Percentiles rank a stretch among this genome's conserved stretches.
These are phyloP conservation scores for Ceratobasidium sp. DNA, from an alignment of 1,284 basidiomycete genomes.

Conservation along the genomic window DNA sequence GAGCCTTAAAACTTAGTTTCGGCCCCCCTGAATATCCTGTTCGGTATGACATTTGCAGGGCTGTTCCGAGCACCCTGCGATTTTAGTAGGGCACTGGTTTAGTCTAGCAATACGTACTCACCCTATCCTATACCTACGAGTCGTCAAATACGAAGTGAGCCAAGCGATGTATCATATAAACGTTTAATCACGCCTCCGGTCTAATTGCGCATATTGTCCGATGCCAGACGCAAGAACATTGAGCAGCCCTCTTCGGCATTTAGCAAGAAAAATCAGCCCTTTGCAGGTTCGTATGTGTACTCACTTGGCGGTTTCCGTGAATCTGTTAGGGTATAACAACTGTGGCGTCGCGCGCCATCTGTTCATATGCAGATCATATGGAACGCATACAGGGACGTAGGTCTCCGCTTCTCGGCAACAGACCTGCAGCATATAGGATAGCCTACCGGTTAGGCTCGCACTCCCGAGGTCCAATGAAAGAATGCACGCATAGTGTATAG, in stretches of 20 bases:
- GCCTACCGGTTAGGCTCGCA: not conserved
- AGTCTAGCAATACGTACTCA: constrained; percentile 8
- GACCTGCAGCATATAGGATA: constrained; percentile 18
- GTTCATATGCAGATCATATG: not conserved
- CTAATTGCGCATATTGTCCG: not conserved
- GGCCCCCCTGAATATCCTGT: not conserved
- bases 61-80: not conserved
- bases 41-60: not conserved
- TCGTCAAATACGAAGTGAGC: not conserved
- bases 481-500: not conserved
- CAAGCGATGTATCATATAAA: not conserved
- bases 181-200: not conserved
- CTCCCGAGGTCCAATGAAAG: not conserved
- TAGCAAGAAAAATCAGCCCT: no score
- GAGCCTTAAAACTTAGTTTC: not conserved
- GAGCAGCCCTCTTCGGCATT: no score
- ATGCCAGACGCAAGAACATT: not conserved
- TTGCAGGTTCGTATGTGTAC: no score
- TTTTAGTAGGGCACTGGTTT: not conserved
- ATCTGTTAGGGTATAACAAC: not conserved
- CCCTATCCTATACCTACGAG: not conserved
- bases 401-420: not conserved
- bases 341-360: not conserved
- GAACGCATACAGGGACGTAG: constrained; percentile 3
- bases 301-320: no score